Evolutionary conservation across 257 asterid genomes (phyloP), one percentile per base, ranked within the genome.

Genomic region (Voacanga thouarsii): DNA sequence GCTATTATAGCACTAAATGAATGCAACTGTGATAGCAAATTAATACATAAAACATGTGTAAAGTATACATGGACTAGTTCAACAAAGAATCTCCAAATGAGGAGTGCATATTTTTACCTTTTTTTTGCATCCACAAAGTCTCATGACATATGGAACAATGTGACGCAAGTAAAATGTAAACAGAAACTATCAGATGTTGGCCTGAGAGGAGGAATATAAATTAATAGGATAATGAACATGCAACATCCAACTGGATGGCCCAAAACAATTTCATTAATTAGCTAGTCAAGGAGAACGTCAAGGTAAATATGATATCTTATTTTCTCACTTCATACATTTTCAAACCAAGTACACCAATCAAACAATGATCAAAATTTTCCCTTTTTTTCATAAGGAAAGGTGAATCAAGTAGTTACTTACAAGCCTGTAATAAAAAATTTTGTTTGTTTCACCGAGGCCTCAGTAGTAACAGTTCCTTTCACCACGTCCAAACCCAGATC

Each of bases 401-500:
- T 21, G 51, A 57, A 63, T 5, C 50, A 61, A 33, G 9, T 39
- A 73, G 75, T 75, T 75, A 63, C 98, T 90, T 85, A 93, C 98
- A 82, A 79, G 82, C 86, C 85, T 23, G 98, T 90, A 68, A 93
- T 95, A 78, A 84, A 87, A 83, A 95, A 85, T 56, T 89, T 92
- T 30, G 99, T 95, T 81, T 92, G 87, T 63, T 68, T 90, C 89
- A 93, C 91, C 10, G 96, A 82, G 85, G 81, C 89, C 81, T 93
- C 96, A 47, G 98, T 95, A 71, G 89, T 84, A 43, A 95, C 99
- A 69, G 91, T 89, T 82, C 99, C 99, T 87, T 95, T 95, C 66
- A 80, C 79, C 67, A 96, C 99, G 88, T 91, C 97, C 94, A 96
- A 82, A 75, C 98, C 99, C 63, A 96, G 89, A 85, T 93, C 97